These are phyloP conservation scores for Suillus weaverae DNA, from an alignment of 768 basidiomycete genomes.

Conservation along the genomic window DNA sequence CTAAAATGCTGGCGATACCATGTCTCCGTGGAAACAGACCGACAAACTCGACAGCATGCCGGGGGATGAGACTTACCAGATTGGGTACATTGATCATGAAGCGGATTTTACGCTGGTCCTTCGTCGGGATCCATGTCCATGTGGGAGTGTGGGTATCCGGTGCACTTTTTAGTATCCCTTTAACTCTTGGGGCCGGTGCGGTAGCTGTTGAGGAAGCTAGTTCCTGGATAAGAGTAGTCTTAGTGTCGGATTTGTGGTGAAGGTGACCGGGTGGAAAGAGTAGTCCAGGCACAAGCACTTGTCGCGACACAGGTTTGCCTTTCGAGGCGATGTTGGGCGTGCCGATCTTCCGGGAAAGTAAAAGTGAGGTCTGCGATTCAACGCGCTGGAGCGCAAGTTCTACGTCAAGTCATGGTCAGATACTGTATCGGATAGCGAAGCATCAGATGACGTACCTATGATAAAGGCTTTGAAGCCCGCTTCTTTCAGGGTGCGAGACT, in stretches of 20 bases:
- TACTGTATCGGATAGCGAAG: conserved; percentile 9
- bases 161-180: conserved; percentile 44
- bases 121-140: conserved; percentile 54
- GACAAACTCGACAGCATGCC: background rate
- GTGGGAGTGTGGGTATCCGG: conserved; percentile 28
- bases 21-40: conserved; percentile 6
- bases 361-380: conserved; percentile 58
- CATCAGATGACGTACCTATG: conserved; percentile 48
- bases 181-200: conserved; percentile 26
- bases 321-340: conserved; percentile 79
- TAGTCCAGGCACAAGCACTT: conserved; percentile 51
- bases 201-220: conserved; percentile 46
- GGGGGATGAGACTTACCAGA: conserved; percentile 46
- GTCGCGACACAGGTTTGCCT: conserved; percentile 62
- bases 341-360: conserved; percentile 65
- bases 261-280: conserved; percentile 34
- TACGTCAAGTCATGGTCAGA: conserved; percentile 28
- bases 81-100: conserved; percentile 55
- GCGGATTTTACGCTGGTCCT: conserved; percentile 40
- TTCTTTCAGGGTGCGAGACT: conserved; percentile 58
- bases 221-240: conserved; percentile 24
- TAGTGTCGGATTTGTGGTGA: conserved; percentile 13
- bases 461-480: conserved; percentile 68
- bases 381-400: conserved; percentile 70
- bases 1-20: background rate